Percentiles rank a stretch among this genome's conserved stretches.
Conservation (phyloP, 2,329 filamentous ascomycete genomes). For the Penicillium polonicum region DNA sequence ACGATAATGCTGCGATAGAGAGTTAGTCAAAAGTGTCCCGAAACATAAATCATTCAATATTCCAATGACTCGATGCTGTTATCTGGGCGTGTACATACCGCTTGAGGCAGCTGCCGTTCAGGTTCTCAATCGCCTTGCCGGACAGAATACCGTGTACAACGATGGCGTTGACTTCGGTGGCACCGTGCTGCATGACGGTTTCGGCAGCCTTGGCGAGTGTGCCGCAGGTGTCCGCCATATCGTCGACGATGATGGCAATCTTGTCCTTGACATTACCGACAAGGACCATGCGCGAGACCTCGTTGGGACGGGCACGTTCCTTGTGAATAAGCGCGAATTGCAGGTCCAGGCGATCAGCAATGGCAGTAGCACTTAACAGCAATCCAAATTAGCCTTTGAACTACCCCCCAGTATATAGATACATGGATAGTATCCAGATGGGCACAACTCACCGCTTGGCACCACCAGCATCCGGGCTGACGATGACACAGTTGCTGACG, state of each 20-base stretch:
- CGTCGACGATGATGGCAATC: conserved; percentile 92
- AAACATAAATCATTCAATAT: neutral
- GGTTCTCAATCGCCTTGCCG: conserved; percentile 80
- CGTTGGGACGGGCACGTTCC: conserved; percentile 86
- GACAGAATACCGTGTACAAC: conserved; percentile 92
- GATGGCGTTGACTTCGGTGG: conserved; percentile 85
- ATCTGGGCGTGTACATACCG: conserved; percentile 4
- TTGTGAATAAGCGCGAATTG: conserved; percentile 96
- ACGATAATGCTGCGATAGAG: conserved; percentile 67
- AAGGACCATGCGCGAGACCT: conserved; percentile 91
- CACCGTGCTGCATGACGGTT: conserved; percentile 82
- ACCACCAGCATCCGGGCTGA: conserved; percentile 90
- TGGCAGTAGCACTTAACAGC: conserved; percentile 71
- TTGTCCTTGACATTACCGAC: conserved; percentile 90
- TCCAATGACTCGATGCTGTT: neutral
- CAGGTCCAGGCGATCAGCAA: conserved; percentile 86
- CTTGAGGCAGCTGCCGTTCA: conserved; percentile 73
- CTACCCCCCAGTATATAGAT: neutral
- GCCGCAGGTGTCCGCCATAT: conserved; percentile 96
- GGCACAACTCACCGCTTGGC: conserved; percentile 68
- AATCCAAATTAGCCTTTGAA: neutral
- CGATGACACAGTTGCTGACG: conserved; percentile 83
- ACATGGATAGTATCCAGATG: neutral
- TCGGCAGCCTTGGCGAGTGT: conserved; percentile 85
- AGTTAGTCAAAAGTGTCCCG: neutral